Conservation (phyloP, 495 filamentous ascomycete genomes). For the Neurospora pannonica region DNA sequence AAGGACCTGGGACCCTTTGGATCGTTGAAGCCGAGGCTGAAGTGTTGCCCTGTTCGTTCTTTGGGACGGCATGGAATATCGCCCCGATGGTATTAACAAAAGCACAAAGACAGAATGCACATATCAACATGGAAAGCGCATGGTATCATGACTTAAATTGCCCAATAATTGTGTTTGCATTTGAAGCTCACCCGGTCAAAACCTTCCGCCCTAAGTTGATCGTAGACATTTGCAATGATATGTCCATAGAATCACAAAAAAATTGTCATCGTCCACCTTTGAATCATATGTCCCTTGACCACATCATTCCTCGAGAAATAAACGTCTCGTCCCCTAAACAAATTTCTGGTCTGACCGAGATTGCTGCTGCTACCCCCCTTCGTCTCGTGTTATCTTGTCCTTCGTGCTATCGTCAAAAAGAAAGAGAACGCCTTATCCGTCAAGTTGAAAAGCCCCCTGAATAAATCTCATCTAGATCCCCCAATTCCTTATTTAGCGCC, state of each 20-base stretch:
- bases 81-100: background rate
- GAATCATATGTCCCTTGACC: constrained; percentile 23
- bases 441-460: constrained; percentile 9
- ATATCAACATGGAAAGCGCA: background rate
- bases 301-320: constrained; percentile 16
- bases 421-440: constrained; percentile 9
- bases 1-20: background rate
- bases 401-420: constrained; percentile 34
- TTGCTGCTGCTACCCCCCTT: background rate
- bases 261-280: constrained; percentile 17
- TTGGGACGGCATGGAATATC: background rate
- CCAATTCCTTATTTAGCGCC: constrained; percentile 1
- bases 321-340: constrained; percentile 14
- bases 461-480: constrained; percentile 8
- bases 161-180: background rate
- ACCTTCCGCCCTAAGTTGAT: background rate
- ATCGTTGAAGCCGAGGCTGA: background rate
- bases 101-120: background rate
- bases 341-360: background rate
- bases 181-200: background rate
- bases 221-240: constrained; percentile 22
- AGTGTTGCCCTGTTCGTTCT: background rate
- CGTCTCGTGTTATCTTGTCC: constrained; percentile 15
- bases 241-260: constrained; percentile 31
- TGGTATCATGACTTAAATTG: background rate